phyloP scores from a whole-genome alignment of 148 eudicot genomes.

The Dysphania ambrosioides region DNA sequence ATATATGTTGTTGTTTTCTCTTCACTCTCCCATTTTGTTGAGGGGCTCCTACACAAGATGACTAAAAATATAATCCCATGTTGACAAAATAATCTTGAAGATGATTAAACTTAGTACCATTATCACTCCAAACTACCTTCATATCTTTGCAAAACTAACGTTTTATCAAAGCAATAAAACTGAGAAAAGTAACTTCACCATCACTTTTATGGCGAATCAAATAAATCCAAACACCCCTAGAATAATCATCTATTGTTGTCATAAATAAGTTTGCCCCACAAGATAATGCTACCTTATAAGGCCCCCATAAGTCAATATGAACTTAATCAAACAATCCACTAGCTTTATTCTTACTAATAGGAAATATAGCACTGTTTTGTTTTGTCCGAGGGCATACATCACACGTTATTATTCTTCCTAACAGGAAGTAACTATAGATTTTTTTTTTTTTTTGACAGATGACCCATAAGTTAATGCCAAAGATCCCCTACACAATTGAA shows the following conservation, averaged over 20 bases:
- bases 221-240: not conserved
- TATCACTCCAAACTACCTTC: not conserved
- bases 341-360: too few species aligned
- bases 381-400: too few species aligned
- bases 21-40: too few species aligned
- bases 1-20: too few species aligned
- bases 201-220: not conserved
- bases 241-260: too few species aligned
- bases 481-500: too few species aligned
- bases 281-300: not conserved
- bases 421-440: not conserved
- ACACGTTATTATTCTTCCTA: not conserved
- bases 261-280: not conserved
- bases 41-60: not conserved
- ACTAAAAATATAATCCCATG: not conserved
- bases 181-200: not conserved
- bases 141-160: too few species aligned
- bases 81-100: not conserved
- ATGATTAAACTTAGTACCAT: not conserved
- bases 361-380: too few species aligned
- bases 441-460: too few species aligned
- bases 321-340: too few species aligned
- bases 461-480: too few species aligned
- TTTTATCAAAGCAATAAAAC: not conserved
- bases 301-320: not conserved